Conservation (phyloP, 768 basidiomycete genomes). For the Mycena olivaceomarginata region DNA sequence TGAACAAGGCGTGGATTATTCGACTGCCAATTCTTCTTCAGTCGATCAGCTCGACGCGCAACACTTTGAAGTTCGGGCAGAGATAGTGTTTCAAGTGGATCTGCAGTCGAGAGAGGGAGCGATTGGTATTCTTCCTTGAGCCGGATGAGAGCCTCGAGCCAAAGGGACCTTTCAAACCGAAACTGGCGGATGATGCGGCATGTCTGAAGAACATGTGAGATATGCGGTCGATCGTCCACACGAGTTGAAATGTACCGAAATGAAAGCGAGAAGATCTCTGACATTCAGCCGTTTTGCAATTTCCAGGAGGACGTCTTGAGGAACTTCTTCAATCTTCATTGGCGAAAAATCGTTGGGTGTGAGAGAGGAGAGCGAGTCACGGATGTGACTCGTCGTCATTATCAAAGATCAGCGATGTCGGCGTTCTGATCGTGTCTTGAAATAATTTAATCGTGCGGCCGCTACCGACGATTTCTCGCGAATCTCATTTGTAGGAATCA, state of each 20-base stretch:
- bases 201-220: not conserved
- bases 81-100: not conserved
- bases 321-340: not conserved
- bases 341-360: too few relatives aligned
- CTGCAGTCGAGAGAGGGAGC: not conserved
- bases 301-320: not conserved
- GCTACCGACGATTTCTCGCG: too few relatives aligned
- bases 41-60: not conserved
- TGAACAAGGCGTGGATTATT: not conserved
- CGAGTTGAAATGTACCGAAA: not conserved
- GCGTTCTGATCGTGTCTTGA: too few relatives aligned
- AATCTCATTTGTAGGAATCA: too few relatives aligned
- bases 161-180: not conserved
- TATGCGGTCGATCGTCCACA: not conserved
- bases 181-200: constrained; percentile 2
- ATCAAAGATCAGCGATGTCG: too few relatives aligned
- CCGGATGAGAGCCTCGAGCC: constrained; percentile 3
- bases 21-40: not conserved
- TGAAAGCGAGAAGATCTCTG: not conserved
- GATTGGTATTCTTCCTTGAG: not conserved
- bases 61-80: not conserved
- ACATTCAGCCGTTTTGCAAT: not conserved
- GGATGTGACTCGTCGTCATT: too few relatives aligned
- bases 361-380: too few relatives aligned
- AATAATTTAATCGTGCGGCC: too few relatives aligned